Conservation (phyloP, 2,329 filamentous ascomycete genomes). For the Exophiala sideris region DNA sequence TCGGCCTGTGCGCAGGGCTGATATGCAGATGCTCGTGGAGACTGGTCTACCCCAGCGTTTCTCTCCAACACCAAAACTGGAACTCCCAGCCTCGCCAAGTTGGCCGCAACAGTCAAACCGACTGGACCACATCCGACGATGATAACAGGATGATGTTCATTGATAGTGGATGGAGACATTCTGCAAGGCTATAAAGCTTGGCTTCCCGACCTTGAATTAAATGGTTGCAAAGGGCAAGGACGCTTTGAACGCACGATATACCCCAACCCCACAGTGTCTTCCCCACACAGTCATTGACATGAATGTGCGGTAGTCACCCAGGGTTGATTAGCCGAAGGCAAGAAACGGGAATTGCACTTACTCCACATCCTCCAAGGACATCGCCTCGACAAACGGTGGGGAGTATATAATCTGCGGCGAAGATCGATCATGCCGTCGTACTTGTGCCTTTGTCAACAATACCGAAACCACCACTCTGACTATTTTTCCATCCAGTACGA, state of each 20-base stretch:
- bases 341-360: constrained; percentile 11
- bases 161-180: constrained; percentile 2
- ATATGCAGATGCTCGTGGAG: constrained; percentile 22
- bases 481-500: neutral
- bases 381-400: neutral
- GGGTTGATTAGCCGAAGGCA: constrained; percentile 5
- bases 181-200: neutral
- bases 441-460: neutral
- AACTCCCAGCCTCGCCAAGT: constrained; percentile 19
- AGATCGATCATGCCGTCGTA: neutral
- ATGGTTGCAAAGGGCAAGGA: neutral
- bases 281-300: constrained; percentile 6
- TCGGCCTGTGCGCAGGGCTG: constrained; percentile 23
- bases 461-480: neutral
- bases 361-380: constrained; percentile 1
- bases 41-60: constrained; percentile 18
- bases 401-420: neutral
- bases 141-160: constrained; percentile 16
- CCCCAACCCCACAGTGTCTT: constrained; percentile 13
- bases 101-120: constrained; percentile 18
- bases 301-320: neutral
- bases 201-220: neutral
- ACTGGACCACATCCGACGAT: constrained; percentile 20
- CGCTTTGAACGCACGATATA: neutral
- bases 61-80: constrained; percentile 19